phyloP scores from a whole-genome alignment of 139 green algal genomes.

The Coelastrella sp. region DNA sequence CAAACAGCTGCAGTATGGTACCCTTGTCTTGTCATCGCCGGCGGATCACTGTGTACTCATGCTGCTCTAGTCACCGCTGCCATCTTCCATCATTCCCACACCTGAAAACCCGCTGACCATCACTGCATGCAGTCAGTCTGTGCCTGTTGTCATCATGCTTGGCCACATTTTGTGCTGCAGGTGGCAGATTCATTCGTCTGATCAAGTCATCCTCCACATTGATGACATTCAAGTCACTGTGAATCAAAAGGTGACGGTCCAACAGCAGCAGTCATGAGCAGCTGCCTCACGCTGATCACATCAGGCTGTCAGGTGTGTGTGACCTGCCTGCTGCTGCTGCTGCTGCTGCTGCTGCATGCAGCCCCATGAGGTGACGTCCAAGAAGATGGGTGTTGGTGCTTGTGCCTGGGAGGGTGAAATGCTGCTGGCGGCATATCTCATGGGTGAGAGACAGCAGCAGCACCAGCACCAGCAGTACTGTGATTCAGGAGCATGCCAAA shows the following conservation, averaged over 20 bases:
- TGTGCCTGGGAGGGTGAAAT: conserved; percentile 72
- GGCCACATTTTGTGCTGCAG: neutral
- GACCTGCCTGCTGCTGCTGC: neutral
- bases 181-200: conserved; percentile 38
- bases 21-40: no score
- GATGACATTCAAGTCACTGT: conserved; percentile 31
- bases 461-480: neutral
- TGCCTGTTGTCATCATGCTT: no score
- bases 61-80: no score
- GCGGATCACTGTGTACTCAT: no score
- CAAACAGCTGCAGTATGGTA: no score
- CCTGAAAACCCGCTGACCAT: no score
- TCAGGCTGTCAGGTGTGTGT: no score
- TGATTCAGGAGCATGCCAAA: neutral
- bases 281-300: neutral
- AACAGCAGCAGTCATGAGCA: neutral
- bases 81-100: no score
- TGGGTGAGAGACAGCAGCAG: conserved; percentile 4
- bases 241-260: conserved; percentile 45
- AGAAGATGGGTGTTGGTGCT: conserved; percentile 68
- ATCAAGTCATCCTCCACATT: conserved; percentile 30
- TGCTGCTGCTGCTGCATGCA: conserved; percentile 13
- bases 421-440: conserved; percentile 65
- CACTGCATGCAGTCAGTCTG: no score
- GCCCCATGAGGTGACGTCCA: conserved; percentile 63